Evolutionary conservation across 1,284 basidiomycete genomes (phyloP).

Genomic region (Baeospora myosura): DNA sequence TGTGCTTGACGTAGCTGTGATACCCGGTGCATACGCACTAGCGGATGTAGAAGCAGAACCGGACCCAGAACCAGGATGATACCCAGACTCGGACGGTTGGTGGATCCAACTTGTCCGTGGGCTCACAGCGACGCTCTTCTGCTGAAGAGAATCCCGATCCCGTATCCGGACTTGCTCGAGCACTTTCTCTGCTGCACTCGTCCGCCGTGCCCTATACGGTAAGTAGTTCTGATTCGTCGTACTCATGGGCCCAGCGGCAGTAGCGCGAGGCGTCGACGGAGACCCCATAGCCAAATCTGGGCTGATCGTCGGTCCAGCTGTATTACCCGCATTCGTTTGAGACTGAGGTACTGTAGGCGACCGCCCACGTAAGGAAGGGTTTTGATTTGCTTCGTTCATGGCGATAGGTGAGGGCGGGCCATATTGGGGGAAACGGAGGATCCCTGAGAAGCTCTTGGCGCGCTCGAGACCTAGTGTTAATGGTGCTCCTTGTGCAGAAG

Average conservation of each 20-base stretch:
- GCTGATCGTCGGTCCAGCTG: background rate
- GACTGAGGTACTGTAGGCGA: background rate
- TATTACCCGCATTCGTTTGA: background rate
- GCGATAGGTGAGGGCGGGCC: background rate
- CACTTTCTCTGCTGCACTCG: conserved; percentile 52
- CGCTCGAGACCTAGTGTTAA: no score
- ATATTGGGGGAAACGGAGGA: background rate
- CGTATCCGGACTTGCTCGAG: conserved; percentile 48
- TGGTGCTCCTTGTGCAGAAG: no score
- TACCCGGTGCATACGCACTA: conserved; percentile 6
- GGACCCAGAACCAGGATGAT: background rate
- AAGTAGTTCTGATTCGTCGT: no score
- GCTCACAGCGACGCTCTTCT: conserved; percentile 26
- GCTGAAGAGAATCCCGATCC: conserved; percentile 29
- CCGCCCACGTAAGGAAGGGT: no score
- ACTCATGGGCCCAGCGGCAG: no score
- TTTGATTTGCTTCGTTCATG: background rate
- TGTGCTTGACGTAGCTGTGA: conserved; percentile 14
- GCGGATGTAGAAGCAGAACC: conserved; percentile 5
- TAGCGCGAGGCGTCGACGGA: conserved; percentile 14
- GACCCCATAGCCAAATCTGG: conserved; percentile 3
- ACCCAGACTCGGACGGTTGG: conserved; percentile 16
- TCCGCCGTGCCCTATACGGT: conserved; percentile 34
- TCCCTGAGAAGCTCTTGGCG: conserved; percentile 23
- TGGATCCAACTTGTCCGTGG: conserved; percentile 38